phyloP scores from a whole-genome alignment of 331 rosid genomes.

The Quercus tomentella region DNA sequence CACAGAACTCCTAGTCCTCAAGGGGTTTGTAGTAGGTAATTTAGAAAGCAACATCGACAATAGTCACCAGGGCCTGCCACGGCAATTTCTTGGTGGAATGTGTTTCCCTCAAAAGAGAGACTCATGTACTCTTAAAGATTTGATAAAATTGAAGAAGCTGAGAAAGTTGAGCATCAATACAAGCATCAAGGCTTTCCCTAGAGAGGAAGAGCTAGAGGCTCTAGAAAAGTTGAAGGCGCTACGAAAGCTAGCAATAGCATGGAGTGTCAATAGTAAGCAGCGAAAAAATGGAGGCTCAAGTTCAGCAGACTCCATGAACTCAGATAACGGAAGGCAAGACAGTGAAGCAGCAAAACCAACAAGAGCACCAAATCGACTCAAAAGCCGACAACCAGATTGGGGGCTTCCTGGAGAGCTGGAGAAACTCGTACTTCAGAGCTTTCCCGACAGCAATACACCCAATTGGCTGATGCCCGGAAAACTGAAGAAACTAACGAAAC shows the following conservation, averaged over 20 bases:
- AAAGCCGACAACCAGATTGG: no score
- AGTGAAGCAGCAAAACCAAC: not conserved
- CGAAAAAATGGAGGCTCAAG: not conserved
- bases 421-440: not conserved
- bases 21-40: constrained; percentile 39
- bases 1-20: constrained; percentile 30
- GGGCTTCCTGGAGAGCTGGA: not conserved
- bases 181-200: not conserved
- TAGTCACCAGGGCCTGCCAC: no score
- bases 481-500: not conserved
- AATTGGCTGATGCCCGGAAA: not conserved
- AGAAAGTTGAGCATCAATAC: constrained; percentile 20
- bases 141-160: constrained; percentile 9
- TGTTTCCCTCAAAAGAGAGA: not conserved
- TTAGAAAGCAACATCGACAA: no score
- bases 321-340: no score
- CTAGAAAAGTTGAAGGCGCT: not conserved
- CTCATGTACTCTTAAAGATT: constrained; percentile 6
- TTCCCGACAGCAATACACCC: not conserved
- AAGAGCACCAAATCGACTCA: not conserved
- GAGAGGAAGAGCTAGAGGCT: not conserved
- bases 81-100: no score
- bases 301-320: not conserved
- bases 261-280: not conserved
- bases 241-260: not conserved